A percentile compares a stretch with the other conserved stretches of the same genome.
Conservation (phyloP, 176 grass and related monocot species). For the Oropetium thomaeum region DNA sequence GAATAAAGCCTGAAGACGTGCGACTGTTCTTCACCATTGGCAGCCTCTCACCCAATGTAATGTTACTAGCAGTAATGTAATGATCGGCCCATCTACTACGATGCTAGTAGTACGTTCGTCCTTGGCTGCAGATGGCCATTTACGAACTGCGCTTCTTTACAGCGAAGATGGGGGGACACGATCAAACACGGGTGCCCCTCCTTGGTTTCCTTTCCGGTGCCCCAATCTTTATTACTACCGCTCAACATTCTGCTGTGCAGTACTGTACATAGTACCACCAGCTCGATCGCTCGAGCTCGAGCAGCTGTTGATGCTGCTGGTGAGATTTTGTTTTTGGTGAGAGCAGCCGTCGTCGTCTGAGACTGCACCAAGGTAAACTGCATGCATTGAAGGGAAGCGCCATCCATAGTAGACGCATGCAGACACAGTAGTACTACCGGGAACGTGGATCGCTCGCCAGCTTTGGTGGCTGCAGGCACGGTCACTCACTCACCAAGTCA, state of each 20-base stretch:
- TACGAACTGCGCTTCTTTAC: background rate
- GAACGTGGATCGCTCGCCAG: background rate
- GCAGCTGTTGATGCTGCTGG: background rate
- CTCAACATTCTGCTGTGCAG: background rate
- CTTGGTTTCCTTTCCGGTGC: slow-evolving; percentile 22
- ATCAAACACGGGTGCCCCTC: background rate
- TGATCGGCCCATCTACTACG: slow-evolving; percentile 12
- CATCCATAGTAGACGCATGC: too few species aligned
- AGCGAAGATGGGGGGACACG: background rate
- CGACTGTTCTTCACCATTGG: slow-evolving; percentile 25
- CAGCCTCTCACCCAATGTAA: background rate
- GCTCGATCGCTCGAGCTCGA: too few species aligned
- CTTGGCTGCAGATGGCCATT: background rate
- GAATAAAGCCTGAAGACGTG: background rate
- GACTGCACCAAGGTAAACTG: background rate
- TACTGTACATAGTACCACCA: background rate
- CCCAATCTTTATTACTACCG: background rate
- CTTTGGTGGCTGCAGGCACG: background rate
- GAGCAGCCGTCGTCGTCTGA: too few species aligned
- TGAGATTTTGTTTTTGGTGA: too few species aligned
- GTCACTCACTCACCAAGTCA: too few species aligned
- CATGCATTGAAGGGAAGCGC: slow-evolving; percentile 20
- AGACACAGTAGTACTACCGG: background rate
- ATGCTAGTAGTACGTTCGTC: background rate
- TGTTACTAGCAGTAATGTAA: too few species aligned